Evolutionary conservation across 495 filamentous ascomycete species (phyloP).

Genomic region (Eremomyces bilateralis): DNA sequence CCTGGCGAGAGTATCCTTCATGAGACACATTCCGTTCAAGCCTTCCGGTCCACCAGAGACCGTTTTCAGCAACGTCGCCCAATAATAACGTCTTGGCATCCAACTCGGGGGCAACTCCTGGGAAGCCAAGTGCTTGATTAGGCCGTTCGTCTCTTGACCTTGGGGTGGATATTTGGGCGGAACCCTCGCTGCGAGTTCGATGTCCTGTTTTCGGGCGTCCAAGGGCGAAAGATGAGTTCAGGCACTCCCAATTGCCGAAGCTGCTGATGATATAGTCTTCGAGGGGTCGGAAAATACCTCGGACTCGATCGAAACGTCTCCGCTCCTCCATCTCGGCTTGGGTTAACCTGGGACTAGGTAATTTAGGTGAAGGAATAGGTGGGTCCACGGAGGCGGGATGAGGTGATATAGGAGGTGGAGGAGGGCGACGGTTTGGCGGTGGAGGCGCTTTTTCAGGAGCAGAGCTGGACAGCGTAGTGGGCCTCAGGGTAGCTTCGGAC

Average conservation of each 20-base stretch:
- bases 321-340: not conserved
- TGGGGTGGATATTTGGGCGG: conserved; percentile 12
- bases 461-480: no score
- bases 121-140: conserved; percentile 4
- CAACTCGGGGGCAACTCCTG: conserved; percentile 29
- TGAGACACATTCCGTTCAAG: conserved; percentile 20
- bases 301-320: conserved; percentile 11
- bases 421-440: not conserved
- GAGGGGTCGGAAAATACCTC: conserved; percentile 39
- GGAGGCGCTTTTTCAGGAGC: not conserved
- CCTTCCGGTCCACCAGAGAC: conserved; percentile 60
- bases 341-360: not conserved
- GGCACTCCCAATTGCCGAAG: conserved; percentile 44
- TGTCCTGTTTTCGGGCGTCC: conserved; percentile 17
- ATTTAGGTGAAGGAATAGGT: not conserved
- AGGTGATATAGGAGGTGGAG: not conserved
- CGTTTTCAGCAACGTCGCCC: conserved; percentile 68
- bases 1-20: conserved; percentile 13
- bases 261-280: conserved; percentile 53
- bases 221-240: conserved; percentile 51
- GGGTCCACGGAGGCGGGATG: not conserved
- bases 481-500: no score
- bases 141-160: not conserved
- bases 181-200: conserved; percentile 24
- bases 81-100: conserved; percentile 61